Base-by-base conservation (phyloP, 768 basidiomycete genomes). In the Boletus vermiculosoides region DNA sequence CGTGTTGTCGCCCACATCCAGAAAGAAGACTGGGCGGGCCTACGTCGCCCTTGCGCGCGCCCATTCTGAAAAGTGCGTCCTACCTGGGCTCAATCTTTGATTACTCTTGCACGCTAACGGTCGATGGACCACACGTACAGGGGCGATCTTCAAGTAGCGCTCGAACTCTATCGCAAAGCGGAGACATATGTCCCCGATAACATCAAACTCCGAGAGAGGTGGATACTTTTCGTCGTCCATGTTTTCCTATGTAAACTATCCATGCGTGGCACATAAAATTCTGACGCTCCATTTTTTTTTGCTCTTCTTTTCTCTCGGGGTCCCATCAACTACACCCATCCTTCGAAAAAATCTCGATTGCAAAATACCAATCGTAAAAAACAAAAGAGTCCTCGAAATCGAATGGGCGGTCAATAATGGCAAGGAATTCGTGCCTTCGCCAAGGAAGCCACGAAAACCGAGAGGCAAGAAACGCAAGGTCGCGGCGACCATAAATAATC, bases 121-220 rank as follows among this genome's bases (percentile, higher is more conserved):
- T 12, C 2, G 13, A 49, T 18, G 20, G 7, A 37, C 7, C 22
- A 11, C 4, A 4, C 20, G 2, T 25, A 45, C 40, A 92, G 90
- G 77, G 88, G 87, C n/a, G 85, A 92, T 65, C 77, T 92, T n/a
- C 80, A 86, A 64, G 81, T 84, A 2, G 91, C 92, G 3, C 78
- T 94, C 39, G 87, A 90, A 53, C 80, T 93, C 16, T 94, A 92
- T 68, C 84, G 85, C 66, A 88, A 89, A 64, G 91, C 90, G 20
- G 86, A 87, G 69, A 78, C 79, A 6, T 92, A 92, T 62, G 89
- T 92, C 47, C 91, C 92, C n/a, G 87, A 91, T 56, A 93, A 94
- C 66, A 71, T 83, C 73, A 92, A 90, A 71, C 79, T 94, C 48
- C 84, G 86, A 81, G 89, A 90, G 79, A 88, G 92, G 92, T 92